A percentile compares a stretch with the other conserved stretches of the same genome.
phyloP scores from a whole-genome alignment of 306 rosid genomes.

The Ziziphus jujuba region DNA sequence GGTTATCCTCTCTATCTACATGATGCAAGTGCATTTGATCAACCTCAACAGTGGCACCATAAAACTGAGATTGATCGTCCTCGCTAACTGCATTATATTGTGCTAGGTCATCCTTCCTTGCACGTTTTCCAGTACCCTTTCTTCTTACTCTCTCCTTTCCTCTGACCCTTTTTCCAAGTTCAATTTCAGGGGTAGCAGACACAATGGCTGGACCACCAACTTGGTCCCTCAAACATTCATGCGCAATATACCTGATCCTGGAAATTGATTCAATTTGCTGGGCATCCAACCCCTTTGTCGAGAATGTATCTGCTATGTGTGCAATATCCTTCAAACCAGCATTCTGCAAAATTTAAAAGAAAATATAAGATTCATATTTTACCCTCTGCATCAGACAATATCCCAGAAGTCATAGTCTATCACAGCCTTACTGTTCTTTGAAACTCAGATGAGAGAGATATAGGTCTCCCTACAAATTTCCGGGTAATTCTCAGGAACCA shows the following conservation, averaged over 20 bases:
- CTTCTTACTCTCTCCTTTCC: conserved; percentile 98
- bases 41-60: conserved; percentile 57
- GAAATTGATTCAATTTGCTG: conserved; percentile 78
- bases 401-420: background rate
- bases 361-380: conserved; percentile 35
- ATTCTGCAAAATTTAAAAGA: conserved; percentile 67
- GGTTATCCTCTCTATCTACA: conserved; percentile 53
- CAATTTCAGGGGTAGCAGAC: conserved; percentile 52
- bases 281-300: conserved; percentile 81
- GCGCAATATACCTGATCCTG: conserved; percentile 79
- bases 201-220: conserved; percentile 68
- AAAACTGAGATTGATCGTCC: conserved; percentile 76
- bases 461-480: conserved; percentile 95
- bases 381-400: conserved; percentile 1
- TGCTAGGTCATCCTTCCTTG: conserved; percentile 67
- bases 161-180: conserved; percentile 76
- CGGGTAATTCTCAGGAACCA: conserved; percentile 91
- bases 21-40: conserved; percentile 53
- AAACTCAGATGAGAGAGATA: conserved; percentile 94
- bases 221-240: conserved; percentile 95
- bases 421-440: conserved; percentile 87
- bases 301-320: conserved; percentile 82
- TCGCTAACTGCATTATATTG: conserved; percentile 62
- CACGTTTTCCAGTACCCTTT: conserved; percentile 69
- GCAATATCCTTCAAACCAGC: conserved; percentile 97